Evolutionary conservation across 495 filamentous ascomycete genomes (phyloP), one percentile per base, ranked within the genome.

Genomic region (Achaetomiella virescens): DNA sequence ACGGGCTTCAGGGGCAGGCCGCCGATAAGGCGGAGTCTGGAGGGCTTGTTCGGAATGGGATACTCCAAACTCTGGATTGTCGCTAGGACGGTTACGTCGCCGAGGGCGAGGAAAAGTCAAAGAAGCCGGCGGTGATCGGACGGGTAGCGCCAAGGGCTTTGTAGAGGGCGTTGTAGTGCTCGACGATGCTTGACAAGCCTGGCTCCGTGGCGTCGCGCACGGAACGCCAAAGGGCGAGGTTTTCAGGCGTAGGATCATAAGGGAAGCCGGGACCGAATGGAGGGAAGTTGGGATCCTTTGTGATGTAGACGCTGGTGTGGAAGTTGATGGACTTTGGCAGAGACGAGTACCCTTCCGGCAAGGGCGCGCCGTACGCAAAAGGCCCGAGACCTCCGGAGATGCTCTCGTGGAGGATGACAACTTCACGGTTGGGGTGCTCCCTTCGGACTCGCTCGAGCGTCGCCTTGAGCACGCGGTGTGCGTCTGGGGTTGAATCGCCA

Each of bases 61-160:
- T 63, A 58, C n/a, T 64, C 54, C 42, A 55, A 12, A n/a, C 45
- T 54, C 6, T 66, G 56, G 12, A 65, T 48, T 10, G 57, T 71
- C 24, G 72, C 70, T 35, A 73, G 62, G 24, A 71, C 54, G 2
- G 64, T 66, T 2, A 69, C 66, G 14, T 70, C 65, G 47, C 70
- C 72, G 29, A 71, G 52, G 43, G 24, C 63, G 64, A 21, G 59
- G 49, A 27, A 57, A 42, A 22, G 59, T 42, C 60, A 48, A 24
- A 45, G 11, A 59, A 24, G 11, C 10, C 15, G 18, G 11, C 55
- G n/a, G 38, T 52, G 10, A 57, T 20, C n/a, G n/a, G 37, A 8
- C 35, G 47, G 14, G 51, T 61, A 37, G 40, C 48, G 6, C 57
- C 59, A 7, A 65, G 21, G 14, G 43, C 7, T 17, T 46, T 43